Evolutionary conservation across 192 early-diverging fungal species (phyloP).

Genomic region (Allomyces macrogynus): DNA sequence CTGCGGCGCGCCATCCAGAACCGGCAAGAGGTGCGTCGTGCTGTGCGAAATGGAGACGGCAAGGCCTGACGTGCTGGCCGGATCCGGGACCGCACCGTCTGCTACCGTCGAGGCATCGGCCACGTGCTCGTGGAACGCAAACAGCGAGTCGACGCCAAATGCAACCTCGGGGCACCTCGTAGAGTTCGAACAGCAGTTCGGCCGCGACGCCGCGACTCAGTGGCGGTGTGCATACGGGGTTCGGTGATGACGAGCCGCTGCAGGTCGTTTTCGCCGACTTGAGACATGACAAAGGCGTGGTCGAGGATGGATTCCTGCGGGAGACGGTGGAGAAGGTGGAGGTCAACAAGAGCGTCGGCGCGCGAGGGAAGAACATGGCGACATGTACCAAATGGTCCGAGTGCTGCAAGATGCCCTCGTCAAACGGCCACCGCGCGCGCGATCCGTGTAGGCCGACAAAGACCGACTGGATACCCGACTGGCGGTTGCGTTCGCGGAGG

Average conservation of each 20-base stretch:
- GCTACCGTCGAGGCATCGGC: constrained; percentile 32
- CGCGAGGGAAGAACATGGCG: no score
- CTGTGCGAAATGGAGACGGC: constrained; percentile 50
- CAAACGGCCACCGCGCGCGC: no score
- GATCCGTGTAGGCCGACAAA: no score
- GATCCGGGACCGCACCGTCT: constrained; percentile 12
- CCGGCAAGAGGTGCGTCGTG: constrained; percentile 55
- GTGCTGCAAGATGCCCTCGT: no score
- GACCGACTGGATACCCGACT: no score
- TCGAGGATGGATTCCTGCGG: constrained; percentile 1
- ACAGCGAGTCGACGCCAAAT: constrained; percentile 73
- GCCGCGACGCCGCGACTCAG: constrained; percentile 59
- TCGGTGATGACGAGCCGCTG: constrained; percentile 84
- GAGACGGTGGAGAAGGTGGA: no score
- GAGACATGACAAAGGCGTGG: background rate
- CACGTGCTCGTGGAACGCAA: constrained; percentile 52
- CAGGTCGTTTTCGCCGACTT: background rate
- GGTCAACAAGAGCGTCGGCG: no score
- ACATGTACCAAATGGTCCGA: no score
- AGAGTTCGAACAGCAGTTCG: constrained; percentile 75
- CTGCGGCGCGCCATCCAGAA: constrained; percentile 33
- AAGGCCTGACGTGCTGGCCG: constrained; percentile 14
- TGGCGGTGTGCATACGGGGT: constrained; percentile 48
- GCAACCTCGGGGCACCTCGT: constrained; percentile 49
- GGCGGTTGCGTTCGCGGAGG: no score